phyloP scores from a whole-genome alignment of 257 asterid genomes.

The Jacaranda copaia region DNA sequence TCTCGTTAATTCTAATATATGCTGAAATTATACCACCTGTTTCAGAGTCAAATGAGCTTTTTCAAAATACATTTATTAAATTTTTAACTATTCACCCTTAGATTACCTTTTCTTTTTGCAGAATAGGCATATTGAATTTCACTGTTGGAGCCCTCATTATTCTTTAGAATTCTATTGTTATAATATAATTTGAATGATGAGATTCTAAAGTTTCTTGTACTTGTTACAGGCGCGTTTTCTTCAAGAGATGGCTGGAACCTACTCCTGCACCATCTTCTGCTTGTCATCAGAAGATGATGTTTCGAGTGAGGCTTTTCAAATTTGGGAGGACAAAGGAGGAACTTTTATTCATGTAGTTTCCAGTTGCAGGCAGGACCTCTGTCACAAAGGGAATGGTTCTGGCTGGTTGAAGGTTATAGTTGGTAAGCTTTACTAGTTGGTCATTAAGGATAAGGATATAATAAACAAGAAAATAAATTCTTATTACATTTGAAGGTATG shows the following conservation, averaged over 20 bases:
- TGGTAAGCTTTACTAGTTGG: constrained; percentile 56
- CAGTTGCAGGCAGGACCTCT: constrained; percentile 47
- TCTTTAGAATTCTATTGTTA: constrained; percentile 1
- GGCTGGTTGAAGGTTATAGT: constrained; percentile 64
- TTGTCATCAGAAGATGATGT: constrained; percentile 57
- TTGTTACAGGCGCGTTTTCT: constrained; percentile 62
- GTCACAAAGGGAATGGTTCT: constrained; percentile 44
- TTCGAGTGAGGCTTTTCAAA: constrained; percentile 49
- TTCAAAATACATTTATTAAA: not conserved
- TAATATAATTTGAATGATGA: constrained; percentile 7
- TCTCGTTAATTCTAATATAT: not conserved
- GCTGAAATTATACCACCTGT: constrained; percentile 1
- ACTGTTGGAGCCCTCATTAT: not conserved
- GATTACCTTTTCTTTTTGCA: not conserved
- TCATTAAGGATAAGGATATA: constrained; percentile 22
- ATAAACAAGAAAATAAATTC: not conserved
- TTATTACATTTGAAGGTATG: constrained; percentile 28
- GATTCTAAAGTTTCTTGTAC: constrained; percentile 31
- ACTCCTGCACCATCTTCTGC: constrained; percentile 50
- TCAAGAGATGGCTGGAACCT: constrained; percentile 58
- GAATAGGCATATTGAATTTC: not conserved
- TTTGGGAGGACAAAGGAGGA: constrained; percentile 60
- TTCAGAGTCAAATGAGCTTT: not conserved
- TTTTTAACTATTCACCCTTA: not conserved
- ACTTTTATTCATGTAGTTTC: constrained; percentile 61